Evolutionary conservation across 805 yeast species (phyloP), one percentile per base, ranked within the genome.

Genomic region (Ogataea corticis): DNA sequence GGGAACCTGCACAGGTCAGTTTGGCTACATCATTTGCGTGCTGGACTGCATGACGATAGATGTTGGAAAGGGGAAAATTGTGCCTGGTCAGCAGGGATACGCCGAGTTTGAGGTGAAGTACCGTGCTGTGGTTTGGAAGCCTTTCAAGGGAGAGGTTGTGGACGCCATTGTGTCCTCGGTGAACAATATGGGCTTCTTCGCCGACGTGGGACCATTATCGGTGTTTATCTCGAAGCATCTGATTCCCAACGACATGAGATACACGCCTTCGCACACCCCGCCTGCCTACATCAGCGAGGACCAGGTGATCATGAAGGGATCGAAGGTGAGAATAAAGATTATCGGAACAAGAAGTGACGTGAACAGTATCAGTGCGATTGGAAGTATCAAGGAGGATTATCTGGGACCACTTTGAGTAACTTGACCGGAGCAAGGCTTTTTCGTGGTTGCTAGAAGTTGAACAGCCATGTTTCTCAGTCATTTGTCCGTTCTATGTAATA

Each of bases 291-390:
- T 87, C 52, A 83, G 92, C 50, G 94, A 92, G 17, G 99, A 94
- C 58, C 98, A 92, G 70, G 84, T 88, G 51, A 89, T 94, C 37
- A 96, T 88, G 62, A 92, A 92, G 66, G 97, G 97, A 32, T 83
- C 96, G 44, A 82, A 92, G 56, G 94, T 94, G 28, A 80, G 99
- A 65, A 82, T 94, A 56, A 94, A 94, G 72, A 89, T 94, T 37
- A 97, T 92, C 43, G 99, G 98, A 69, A 94, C 97, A 23, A 80
- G 97, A 63, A 87, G 97, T 12, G 98, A 95, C 69, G 99, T 94
- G 12, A 94, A 96, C 61, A 92, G 94, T 59, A 92, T 94, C 65
- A 88, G 89, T 65, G 99, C 98, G 38, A 94, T 94, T 63, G 99
- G 99, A 40, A 87, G 96, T 68, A 92, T 94, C 61, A 94, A 92